Evolutionary conservation across 768 basidiomycete species (phyloP).

Genomic region (Rhodotorula paludigena): DNA sequence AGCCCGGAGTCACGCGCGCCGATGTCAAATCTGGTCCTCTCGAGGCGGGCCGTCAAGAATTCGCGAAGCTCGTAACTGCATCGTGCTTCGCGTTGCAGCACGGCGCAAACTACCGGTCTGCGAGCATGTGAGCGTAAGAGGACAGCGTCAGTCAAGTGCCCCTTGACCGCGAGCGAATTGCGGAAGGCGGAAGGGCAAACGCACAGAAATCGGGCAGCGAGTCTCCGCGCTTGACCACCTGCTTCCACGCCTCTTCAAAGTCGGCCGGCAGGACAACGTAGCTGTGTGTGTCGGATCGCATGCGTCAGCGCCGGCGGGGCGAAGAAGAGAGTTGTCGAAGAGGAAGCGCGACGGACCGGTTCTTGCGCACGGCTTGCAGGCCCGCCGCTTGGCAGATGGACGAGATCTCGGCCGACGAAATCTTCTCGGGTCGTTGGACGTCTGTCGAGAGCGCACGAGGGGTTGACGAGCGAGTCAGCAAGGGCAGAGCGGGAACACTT

Average conservation of each 20-base stretch:
- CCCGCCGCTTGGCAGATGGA: constrained; percentile 96
- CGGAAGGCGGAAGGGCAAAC: no score
- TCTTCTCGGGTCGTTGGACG: constrained; percentile 88
- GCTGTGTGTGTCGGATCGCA: constrained; percentile 1
- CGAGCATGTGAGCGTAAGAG: not conserved
- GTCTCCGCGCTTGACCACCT: constrained; percentile 92
- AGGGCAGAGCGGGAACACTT: not conserved
- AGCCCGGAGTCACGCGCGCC: no score
- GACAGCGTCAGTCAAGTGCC: not conserved
- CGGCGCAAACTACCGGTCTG: constrained; percentile 48
- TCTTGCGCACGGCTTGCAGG: constrained; percentile 97
- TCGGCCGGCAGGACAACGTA: constrained; percentile 94
- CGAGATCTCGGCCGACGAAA: constrained; percentile 92
- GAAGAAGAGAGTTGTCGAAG: not conserved
- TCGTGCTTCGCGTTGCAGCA: no score
- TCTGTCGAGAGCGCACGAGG: constrained; percentile 53
- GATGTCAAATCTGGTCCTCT: no score
- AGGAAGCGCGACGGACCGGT: constrained; percentile 53
- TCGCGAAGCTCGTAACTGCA: no score
- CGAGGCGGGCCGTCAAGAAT: no score
- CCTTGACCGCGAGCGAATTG: no score
- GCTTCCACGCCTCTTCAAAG: constrained; percentile 99
- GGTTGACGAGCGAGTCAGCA: not conserved
- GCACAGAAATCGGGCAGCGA: constrained; percentile 95
- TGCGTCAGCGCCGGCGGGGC: not conserved